Evolutionary conservation across 176 grass and related monocot genomes (phyloP), one percentile per base, ranked within the genome.

Genomic region (Zea luxurians): DNA sequence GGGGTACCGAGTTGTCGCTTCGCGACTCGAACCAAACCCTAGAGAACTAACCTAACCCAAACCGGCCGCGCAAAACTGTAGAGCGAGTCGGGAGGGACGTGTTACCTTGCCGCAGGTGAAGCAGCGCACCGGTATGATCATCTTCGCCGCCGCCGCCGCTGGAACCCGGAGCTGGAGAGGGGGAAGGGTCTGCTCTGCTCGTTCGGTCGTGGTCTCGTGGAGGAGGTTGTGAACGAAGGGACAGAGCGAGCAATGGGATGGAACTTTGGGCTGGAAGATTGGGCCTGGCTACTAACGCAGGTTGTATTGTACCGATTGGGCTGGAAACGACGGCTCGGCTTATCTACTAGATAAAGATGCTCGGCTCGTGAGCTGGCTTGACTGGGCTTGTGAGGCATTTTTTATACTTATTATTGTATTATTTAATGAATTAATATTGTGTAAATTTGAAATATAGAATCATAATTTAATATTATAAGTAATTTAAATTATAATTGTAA

Each of bases 121-220:
- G 87, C 91, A 97, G 68, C 92, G 85, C 15, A 99, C 92, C 0
- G 96, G 90, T 37, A 99, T 99, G 87, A 99, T 99, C 96, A 99
- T 99, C 82, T 92, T 83, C 70, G 67, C 62, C 27, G 53, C 49
- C 7, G 15, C 82, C 59, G 61, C 86, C 17, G 61, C 75, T 48
- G 63, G 46, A 50, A 27, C 45, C 8, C 35, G 73, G 40, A 37
- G 53, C 6, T 17, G 52, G 17, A 7, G 17, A 69, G 34, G 58
- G 77, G 1, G 17, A 20, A 79, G 77, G 71, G 72, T 81, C 84
- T 65, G 4, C 38, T 61, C n/a, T n/a, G n/a, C n/a, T 27, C 36
- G 48, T 27, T 21, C 6, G 52, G 16, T n/a, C 52, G 52, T n/a
- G n/a, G n/a, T n/a, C n/a, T n/a, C n/a, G n/a, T 11, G 40, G 40